These are phyloP conservation scores for Penicillium canariense DNA, from an alignment of 495 filamentous ascomycete species.

Conservation along the genomic window DNA sequence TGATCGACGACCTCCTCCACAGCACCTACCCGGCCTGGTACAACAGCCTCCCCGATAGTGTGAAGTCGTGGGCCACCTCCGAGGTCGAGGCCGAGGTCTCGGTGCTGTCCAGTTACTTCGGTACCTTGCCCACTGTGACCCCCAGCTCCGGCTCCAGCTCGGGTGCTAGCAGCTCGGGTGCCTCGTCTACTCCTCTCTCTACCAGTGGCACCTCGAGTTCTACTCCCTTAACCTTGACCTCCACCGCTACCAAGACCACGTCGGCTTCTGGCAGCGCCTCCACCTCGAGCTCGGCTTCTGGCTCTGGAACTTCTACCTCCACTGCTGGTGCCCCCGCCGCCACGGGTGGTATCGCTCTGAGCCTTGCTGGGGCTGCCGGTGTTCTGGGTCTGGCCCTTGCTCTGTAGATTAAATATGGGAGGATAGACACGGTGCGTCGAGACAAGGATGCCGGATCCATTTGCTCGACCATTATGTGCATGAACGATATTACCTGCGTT, in stretches of 20 bases:
- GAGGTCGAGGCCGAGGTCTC: slow-evolving; percentile 15
- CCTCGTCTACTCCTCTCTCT: background rate
- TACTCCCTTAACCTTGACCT: background rate
- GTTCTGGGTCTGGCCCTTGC: slow-evolving; percentile 28
- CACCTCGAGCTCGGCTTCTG: background rate
- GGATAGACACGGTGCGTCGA: background rate
- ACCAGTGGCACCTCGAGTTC: background rate
- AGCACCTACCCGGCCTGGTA: slow-evolving; percentile 22
- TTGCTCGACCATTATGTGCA: background rate
- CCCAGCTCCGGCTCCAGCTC: slow-evolving; percentile 2
- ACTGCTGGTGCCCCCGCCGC: slow-evolving; percentile 15
- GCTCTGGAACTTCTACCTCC: slow-evolving; percentile 6
- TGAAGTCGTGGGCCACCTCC: slow-evolving; percentile 17
- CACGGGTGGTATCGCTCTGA: slow-evolving; percentile 18
- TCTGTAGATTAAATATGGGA: slow-evolving; percentile 4
- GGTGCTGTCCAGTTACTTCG: slow-evolving; percentile 2
- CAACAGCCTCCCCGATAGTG: slow-evolving; percentile 21
- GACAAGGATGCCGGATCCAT: background rate
- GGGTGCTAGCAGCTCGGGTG: background rate
- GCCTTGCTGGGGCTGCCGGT: slow-evolving; percentile 23
- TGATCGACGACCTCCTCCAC: slow-evolving; percentile 10
- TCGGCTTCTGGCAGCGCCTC: background rate
- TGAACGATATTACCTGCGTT: background rate
- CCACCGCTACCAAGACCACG: slow-evolving; percentile 1
- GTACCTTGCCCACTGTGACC: background rate